Evolutionary conservation across 176 grass and related monocot genomes (phyloP).

Genomic region (Hordeum marinum): DNA sequence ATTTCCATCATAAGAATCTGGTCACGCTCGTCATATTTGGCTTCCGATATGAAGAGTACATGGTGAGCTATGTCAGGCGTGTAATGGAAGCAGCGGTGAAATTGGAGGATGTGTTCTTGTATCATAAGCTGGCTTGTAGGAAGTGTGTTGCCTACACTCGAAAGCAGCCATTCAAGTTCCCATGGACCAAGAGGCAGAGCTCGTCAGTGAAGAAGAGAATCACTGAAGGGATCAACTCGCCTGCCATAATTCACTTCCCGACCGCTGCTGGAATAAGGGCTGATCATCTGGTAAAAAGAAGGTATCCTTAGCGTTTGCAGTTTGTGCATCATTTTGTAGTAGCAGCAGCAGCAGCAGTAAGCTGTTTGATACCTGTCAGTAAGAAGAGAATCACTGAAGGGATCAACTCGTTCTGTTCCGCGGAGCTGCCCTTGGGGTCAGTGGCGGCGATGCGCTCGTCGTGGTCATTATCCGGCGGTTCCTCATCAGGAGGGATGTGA

Average conservation of each 20-base stretch:
- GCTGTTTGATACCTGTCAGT: no score
- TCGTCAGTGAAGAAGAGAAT: background rate
- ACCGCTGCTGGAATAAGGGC: background rate
- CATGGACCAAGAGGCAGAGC: background rate
- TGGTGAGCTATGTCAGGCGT: background rate
- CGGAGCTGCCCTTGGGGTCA: no score
- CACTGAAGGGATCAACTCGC: background rate
- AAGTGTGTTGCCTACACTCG: background rate
- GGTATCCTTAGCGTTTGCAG: background rate
- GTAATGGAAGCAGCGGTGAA: background rate
- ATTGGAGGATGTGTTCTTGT: background rate
- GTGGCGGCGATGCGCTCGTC: no score
- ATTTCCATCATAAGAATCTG: background rate
- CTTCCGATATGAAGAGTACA: background rate
- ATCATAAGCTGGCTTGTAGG: background rate
- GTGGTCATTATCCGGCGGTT: no score
- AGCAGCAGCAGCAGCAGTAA: no score
- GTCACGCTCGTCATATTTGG: background rate
- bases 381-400: no score
- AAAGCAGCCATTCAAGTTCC: background rate
- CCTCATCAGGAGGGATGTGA: no score
- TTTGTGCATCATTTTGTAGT: no score
- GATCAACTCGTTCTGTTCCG: no score
- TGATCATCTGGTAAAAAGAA: background rate
- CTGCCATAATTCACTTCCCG: background rate